Conservation (phyloP, 208 protist species). For the Trypanosoma platydactyli region DNA sequence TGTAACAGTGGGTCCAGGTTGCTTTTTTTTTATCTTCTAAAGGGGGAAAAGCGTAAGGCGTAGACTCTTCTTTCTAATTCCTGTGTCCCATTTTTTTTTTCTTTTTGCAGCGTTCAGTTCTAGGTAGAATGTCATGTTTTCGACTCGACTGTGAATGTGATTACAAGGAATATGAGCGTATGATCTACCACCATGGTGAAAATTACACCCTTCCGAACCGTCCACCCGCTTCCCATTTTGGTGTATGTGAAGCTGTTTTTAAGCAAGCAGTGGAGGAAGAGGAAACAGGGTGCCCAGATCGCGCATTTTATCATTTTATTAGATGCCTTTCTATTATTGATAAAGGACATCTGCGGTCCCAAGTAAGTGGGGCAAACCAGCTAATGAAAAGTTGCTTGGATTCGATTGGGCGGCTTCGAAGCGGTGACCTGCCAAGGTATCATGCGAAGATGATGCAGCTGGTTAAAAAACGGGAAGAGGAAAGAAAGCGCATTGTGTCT, state of each 20-base stretch:
- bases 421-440: constrained; percentile 26
- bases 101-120: neutral
- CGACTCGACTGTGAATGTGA: constrained; percentile 48
- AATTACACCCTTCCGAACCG: constrained; percentile 28
- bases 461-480: constrained; percentile 36
- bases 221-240: constrained; percentile 24
- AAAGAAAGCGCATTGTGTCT: constrained; percentile 13
- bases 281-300: constrained; percentile 30
- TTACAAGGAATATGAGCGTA: constrained; percentile 52
- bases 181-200: constrained; percentile 54
- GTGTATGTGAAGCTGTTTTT: constrained; percentile 26
- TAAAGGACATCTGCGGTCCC: constrained; percentile 27
- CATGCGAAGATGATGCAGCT: constrained; percentile 40
- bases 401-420: constrained; percentile 26
- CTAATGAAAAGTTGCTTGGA: constrained; percentile 34
- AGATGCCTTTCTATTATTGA: constrained; percentile 56
- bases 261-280: constrained; percentile 24
- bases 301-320: constrained; percentile 52
- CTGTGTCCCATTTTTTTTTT: neutral
- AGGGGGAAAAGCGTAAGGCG: too few relatives aligned
- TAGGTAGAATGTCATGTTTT: constrained; percentile 40
- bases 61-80: neutral
- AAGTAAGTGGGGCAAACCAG: constrained; percentile 13
- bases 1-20: too few relatives aligned
- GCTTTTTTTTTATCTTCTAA: neutral